Conservation (phyloP, 352 stramenopile species). For the Phytophthora crassamura region DNA sequence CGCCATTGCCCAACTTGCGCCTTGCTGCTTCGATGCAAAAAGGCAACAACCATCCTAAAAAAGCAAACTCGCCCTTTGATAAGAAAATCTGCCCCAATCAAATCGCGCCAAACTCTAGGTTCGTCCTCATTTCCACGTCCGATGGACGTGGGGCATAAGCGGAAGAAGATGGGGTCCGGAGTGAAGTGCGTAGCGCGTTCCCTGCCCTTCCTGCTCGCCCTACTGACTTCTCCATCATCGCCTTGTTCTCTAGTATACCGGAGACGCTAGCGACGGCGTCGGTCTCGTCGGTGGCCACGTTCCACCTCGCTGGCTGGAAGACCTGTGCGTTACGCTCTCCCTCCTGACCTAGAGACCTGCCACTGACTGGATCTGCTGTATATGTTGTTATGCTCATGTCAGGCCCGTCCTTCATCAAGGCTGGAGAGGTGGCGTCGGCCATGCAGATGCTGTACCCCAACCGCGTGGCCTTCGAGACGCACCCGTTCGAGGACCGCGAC, state of each 20-base stretch:
- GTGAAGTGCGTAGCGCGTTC: slow-evolving; percentile 55
- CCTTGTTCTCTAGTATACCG: too few relatives aligned
- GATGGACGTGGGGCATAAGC: slow-evolving; percentile 34
- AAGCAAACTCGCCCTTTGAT: too few relatives aligned
- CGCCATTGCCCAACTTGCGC: too few relatives aligned
- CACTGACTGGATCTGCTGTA: not conserved
- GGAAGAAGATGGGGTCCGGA: slow-evolving; percentile 47
- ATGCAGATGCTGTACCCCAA: slow-evolving; percentile 78
- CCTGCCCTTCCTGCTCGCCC: not conserved
- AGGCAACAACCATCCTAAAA: too few relatives aligned
- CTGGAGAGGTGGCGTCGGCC: slow-evolving; percentile 59
- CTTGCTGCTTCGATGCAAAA: too few relatives aligned
- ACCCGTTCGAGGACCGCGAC: slow-evolving; percentile 68
- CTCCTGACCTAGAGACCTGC: too few relatives aligned
- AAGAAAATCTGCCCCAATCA: too few relatives aligned
- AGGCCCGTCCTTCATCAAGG: slow-evolving; percentile 66
- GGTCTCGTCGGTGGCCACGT: slow-evolving; percentile 39
- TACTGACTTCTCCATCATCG: too few relatives aligned
- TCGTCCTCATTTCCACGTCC: not conserved
- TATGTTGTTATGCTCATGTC: not conserved
- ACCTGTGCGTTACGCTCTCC: slow-evolving; percentile 43
- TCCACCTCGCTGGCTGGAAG: slow-evolving; percentile 78
- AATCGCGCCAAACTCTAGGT: too few relatives aligned
- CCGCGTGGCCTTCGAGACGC: slow-evolving; percentile 42
- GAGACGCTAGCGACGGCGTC: slow-evolving; percentile 41